These are phyloP conservation scores for Aureobasidium sp. DNA, from an alignment of 2,329 filamentous ascomycete genomes.

Conservation along the genomic window DNA sequence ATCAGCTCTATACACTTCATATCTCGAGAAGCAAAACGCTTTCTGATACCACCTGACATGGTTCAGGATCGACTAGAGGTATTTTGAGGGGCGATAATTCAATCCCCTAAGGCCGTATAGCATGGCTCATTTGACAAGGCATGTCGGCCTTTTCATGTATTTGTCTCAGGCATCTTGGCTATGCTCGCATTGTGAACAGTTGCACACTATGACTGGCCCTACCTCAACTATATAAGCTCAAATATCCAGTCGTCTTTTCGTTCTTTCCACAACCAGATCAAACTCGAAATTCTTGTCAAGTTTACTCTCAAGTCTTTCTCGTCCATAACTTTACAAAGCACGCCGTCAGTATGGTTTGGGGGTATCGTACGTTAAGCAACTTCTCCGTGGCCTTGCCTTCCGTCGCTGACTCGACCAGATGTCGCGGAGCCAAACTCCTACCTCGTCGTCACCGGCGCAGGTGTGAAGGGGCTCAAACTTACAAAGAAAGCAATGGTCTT, in stretches of 20 bases:
- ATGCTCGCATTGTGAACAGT: not conserved
- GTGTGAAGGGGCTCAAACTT: slow-evolving; percentile 66
- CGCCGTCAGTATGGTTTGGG: slow-evolving; percentile 14
- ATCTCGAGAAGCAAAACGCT: slow-evolving; percentile 1
- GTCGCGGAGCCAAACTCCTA: slow-evolving; percentile 73
- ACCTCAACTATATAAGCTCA: not conserved
- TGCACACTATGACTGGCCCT: not conserved
- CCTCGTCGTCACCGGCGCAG: slow-evolving; percentile 77
- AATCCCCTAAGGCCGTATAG: not conserved
- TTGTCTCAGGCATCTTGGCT: not conserved
- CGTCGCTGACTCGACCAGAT: too few species aligned
- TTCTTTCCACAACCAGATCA: not conserved
- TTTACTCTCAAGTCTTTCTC: not conserved
- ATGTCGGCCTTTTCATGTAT: not conserved
- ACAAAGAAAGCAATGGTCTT: slow-evolving; percentile 68
- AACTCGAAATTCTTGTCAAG: not conserved
- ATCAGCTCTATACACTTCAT: not conserved
- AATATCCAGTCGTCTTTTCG: not conserved
- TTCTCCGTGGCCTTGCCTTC: too few species aligned
- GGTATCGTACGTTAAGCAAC: too few species aligned
- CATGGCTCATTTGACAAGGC: not conserved
- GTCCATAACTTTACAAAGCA: not conserved
- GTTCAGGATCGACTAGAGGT: not conserved
- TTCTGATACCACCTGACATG: not conserved
- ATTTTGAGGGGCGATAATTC: not conserved